Evolutionary conservation across 1,284 basidiomycete genomes (phyloP), one percentile per base, ranked within the genome.

Genomic region (Boletus austroedulis): DNA sequence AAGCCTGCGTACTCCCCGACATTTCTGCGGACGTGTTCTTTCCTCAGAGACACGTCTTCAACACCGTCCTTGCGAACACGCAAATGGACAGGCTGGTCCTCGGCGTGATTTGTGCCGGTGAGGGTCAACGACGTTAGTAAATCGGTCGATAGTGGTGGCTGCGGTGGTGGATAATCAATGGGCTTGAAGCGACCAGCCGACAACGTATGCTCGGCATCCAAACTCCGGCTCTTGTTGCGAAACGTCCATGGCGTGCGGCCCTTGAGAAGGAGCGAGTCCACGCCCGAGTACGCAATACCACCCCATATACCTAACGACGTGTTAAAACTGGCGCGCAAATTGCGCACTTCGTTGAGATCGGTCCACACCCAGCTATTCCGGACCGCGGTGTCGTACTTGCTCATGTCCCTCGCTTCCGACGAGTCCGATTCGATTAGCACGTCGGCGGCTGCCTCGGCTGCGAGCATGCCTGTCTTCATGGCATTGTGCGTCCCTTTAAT

Each of bases 401-500:
- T 85, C 82, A 98, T 85, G 73, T 97, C 90, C 19, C 85, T 77
- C 0, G 75, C 58, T 19, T 54, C 62, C 51, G 71, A 65, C 5
- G 41, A 56, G 1, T 34, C 19, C 14, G 60, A 46, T 45, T 55
- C 56, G 17, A 72, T 66, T 62, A 95, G 76, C 2, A 84, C 84
- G 10, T 87, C 81, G 66, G 83, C 94, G 0, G 92, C 92, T 0
- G 90, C 82, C 73, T 99, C 96, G 4, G 94, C 97, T 36, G 95
- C 96, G 23, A 98, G 80, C 89, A 98, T 98, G 23, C 96, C 96
- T 46, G 90, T 93, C 80, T 98, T 97, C 96, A 99, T 98, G n/a
- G 96, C 95, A 61, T 96, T 98, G 75, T 99, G 97, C 0, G 95
- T 97, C n/a, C 96, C 96, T 75, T 99, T 99, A 77, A 99, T 99